Evolutionary conservation across 805 yeast species (phyloP).

Genomic region (Candida awuae): DNA sequence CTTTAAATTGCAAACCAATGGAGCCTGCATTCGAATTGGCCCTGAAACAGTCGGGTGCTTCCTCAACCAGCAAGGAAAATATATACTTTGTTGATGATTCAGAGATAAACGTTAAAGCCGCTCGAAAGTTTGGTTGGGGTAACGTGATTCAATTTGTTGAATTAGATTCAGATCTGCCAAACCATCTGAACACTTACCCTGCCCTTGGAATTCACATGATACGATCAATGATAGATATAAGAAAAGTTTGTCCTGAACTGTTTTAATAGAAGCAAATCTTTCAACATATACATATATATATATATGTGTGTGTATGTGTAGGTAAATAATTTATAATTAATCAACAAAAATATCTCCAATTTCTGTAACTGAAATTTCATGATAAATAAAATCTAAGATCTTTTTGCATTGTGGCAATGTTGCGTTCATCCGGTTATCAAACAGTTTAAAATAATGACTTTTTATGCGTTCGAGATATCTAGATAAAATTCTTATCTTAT

Average conservation of each 20-base stretch:
- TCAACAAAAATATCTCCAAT: conserved; percentile 8
- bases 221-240: conserved; percentile 49
- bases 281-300: conserved; percentile 1
- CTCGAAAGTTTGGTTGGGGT: conserved; percentile 63
- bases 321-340: no score
- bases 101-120: conserved; percentile 68
- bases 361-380: conserved; percentile 2
- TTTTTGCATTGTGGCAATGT: conserved; percentile 8
- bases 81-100: conserved; percentile 86
- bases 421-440: conserved; percentile 1
- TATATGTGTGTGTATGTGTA: no score
- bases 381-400: conserved; percentile 11
- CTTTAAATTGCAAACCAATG: conserved; percentile 88
- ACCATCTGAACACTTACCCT: conserved; percentile 27
- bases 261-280: conserved; percentile 23
- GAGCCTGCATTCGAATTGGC: conserved; percentile 54
- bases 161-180: conserved; percentile 44
- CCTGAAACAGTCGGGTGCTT: conserved; percentile 55
- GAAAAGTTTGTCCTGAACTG: conserved; percentile 42
- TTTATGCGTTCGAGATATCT: conserved; percentile 2
- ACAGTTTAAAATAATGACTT: conserved; percentile 8
- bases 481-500: background rate
- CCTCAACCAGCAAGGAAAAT: conserved; percentile 29
- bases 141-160: conserved; percentile 71
- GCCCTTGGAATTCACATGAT: conserved; percentile 42